Conservation (phyloP, 768 basidiomycete genomes). For the Suillus spraguei region DNA sequence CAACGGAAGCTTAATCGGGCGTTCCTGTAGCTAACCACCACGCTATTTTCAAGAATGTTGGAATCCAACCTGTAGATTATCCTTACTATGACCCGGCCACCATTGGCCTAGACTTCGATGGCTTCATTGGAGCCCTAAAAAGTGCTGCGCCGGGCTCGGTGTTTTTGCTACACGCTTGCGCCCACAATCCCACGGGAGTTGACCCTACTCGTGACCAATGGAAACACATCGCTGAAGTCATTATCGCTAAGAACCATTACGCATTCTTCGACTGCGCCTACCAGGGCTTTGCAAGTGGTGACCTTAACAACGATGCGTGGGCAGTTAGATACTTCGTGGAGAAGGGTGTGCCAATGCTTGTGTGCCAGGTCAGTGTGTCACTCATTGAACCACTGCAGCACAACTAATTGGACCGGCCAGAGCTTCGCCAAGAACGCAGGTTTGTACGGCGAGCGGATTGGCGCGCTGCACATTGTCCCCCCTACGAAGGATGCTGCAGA, state of each 20-base stretch:
- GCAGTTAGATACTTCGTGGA: constrained; percentile 90
- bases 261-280: constrained; percentile 97
- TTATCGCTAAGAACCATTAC: constrained; percentile 76
- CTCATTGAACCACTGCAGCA: neutral
- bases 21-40: constrained; percentile 73
- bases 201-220: constrained; percentile 92
- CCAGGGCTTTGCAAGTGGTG: constrained; percentile 97
- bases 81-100: constrained; percentile 94
- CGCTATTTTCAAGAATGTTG: constrained; percentile 89
- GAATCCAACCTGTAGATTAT: constrained; percentile 84
- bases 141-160: constrained; percentile 76
- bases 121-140: constrained; percentile 61
- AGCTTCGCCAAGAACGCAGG: constrained; percentile 98
- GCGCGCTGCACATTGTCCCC: constrained; percentile 56
- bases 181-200: constrained; percentile 96
- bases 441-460: constrained; percentile 92
- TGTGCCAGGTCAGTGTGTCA: constrained; percentile 84
- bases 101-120: constrained; percentile 80
- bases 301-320: constrained; percentile 89
- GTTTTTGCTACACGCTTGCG: constrained; percentile 91
- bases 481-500: constrained; percentile 63
- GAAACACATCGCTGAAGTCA: constrained; percentile 71
- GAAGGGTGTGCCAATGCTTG: constrained; percentile 70
- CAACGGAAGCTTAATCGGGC: constrained; percentile 5
- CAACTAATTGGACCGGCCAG: constrained; percentile 64